Conservation (phyloP, 78 protist species). For the Dictyostelium intermedium region DNA sequence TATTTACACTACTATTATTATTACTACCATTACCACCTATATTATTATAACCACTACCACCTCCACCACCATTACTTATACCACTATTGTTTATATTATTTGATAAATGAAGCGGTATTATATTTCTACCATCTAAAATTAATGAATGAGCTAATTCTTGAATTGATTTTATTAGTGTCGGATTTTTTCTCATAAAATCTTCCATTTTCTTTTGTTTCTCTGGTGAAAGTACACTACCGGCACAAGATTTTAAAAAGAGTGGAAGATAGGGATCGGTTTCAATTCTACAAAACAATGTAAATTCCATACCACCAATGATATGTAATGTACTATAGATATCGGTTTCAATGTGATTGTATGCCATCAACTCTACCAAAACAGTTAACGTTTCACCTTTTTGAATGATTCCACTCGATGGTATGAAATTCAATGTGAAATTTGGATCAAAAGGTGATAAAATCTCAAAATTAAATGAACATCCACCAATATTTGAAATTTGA, state of each 20-base stretch:
- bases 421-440: conserved; percentile 19
- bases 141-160: conserved; percentile 57
- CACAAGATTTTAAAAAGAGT: conserved; percentile 43
- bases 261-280: conserved; percentile 69
- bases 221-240: conserved; percentile 5
- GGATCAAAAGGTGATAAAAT: conserved; percentile 61
- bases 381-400: conserved; percentile 20
- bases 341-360: conserved; percentile 10
- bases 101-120: not conserved
- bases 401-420: conserved; percentile 27
- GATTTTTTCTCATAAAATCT: conserved; percentile 6
- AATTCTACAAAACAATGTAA: conserved; percentile 36
- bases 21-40: not conserved
- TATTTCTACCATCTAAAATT: conserved; percentile 37
- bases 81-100: not conserved
- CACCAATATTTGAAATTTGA: conserved; percentile 56
- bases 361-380: conserved; percentile 33
- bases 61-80: not conserved
- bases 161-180: conserved; percentile 10
- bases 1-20: not conserved
- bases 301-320: conserved; percentile 52
- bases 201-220: conserved; percentile 14
- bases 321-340: conserved; percentile 59
- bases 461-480: conserved; percentile 35
- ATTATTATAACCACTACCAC: not conserved